phyloP scores from a whole-genome alignment of 2,329 filamentous ascomycete species.

The Ploettnerulaceae sp. region DNA sequence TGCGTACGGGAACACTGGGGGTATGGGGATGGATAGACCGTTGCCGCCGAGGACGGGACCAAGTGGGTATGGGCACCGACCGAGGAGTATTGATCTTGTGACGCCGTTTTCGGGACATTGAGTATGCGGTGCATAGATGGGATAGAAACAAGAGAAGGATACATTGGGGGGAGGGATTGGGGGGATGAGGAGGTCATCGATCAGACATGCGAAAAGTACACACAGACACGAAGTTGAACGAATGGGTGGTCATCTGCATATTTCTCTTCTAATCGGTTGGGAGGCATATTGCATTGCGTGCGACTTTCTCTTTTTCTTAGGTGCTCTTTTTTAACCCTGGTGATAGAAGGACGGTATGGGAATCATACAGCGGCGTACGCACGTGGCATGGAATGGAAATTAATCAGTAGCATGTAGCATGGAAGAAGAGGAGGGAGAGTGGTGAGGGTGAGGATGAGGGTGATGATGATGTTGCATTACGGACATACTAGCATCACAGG shows the following conservation, averaged over 20 bases:
- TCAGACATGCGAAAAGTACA: background rate
- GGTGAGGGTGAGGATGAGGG: too few relatives aligned
- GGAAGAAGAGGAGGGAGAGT: too few relatives aligned
- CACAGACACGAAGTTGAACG: background rate
- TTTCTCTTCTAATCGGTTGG: background rate
- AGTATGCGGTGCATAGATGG: background rate
- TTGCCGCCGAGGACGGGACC: conserved; percentile 50
- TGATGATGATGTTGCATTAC: too few relatives aligned
- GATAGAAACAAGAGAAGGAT: background rate
- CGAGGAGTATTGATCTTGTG: conserved; percentile 60
- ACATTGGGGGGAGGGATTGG: background rate
- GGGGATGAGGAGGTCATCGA: background rate
- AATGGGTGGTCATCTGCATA: conserved; percentile 2
- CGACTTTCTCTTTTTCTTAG: too few relatives aligned
- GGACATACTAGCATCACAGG: too few relatives aligned
- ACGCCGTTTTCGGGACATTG: conserved; percentile 40
- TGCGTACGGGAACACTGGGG: background rate
- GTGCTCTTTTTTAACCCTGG: too few relatives aligned
- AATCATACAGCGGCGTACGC: too few relatives aligned
- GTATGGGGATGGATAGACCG: conserved; percentile 38
- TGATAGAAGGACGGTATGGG: too few relatives aligned
- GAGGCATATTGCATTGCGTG: background rate
- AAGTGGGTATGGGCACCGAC: conserved; percentile 47
- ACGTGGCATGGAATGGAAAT: too few relatives aligned
- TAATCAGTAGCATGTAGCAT: too few relatives aligned